Evolutionary conservation across 2,329 filamentous ascomycete genomes (phyloP).

Genomic region (Pseudocercospora fijiensis): DNA sequence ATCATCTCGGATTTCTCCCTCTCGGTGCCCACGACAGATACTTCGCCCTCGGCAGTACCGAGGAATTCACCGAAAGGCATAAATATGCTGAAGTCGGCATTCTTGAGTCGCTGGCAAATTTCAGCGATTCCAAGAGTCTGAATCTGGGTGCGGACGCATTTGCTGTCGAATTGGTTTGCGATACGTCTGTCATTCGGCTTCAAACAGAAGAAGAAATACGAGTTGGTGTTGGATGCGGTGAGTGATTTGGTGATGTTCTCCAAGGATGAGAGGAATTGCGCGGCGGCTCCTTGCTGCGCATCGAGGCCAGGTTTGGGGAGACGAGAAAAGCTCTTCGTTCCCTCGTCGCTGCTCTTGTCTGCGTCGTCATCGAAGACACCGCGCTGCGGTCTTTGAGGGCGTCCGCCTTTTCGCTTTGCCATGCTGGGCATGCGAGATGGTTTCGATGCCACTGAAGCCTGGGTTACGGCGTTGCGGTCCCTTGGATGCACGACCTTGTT

Average conservation of each 20-base stretch:
- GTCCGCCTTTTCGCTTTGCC: constrained; percentile 72
- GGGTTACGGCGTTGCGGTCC: constrained; percentile 86
- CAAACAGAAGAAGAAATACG: constrained; percentile 94
- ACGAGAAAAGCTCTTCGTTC: constrained; percentile 41
- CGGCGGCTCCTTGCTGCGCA: constrained; percentile 79
- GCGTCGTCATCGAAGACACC: constrained; percentile 45
- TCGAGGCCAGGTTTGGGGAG: constrained; percentile 38
- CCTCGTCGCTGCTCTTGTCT: constrained; percentile 41
- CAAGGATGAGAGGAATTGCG: constrained; percentile 84
- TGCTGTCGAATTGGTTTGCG: constrained; percentile 98
- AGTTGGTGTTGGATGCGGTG: constrained; percentile 77
- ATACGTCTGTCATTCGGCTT: constrained; percentile 97
- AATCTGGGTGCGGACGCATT: constrained; percentile 91
- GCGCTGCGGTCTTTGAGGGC: constrained; percentile 46
- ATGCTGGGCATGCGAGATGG: constrained; percentile 90
- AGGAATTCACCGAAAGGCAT: constrained; percentile 94
- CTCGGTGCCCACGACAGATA: constrained; percentile 85
- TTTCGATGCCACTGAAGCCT: constrained; percentile 94
- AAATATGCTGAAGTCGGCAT: constrained; percentile 94
- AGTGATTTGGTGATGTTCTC: constrained; percentile 90
- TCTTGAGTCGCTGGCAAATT: constrained; percentile 87
- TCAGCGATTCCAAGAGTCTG: constrained; percentile 96
- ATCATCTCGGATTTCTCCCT: constrained; percentile 86
- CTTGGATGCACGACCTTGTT: constrained; percentile 92
- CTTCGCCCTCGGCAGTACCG: constrained; percentile 79